Base-by-base conservation (phyloP, 1,284 basidiomycete genomes). In the Trametes sp. region DNA sequence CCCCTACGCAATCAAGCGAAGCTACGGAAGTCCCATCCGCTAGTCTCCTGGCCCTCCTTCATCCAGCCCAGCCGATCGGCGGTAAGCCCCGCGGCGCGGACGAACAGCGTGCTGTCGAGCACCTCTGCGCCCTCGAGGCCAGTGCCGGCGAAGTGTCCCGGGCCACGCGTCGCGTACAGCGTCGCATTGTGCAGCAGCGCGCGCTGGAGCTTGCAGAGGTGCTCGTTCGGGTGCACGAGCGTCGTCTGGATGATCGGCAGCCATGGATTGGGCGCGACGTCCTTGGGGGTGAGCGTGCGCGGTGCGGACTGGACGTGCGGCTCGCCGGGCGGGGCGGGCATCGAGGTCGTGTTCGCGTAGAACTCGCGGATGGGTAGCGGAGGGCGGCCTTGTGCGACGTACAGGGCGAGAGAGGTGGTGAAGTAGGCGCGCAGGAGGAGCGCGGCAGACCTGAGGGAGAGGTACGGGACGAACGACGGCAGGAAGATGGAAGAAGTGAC, bases 181-280 rank as follows among this genome's bases (percentile, higher is more conserved):
- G 70, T 62, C 0, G 76, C 79, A 67, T 80, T 87, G 70, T 85
- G 81, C 3, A 80, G 79, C 21, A 89, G 72, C 2, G 87, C 77
- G 14, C 88, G 79, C 65, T 86, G 81, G 4, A 80, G 69, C 73
- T 89, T 88, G 56, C 81, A 78, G 2, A 88, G 70, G 68, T 89
- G 88, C 56, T 87, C 85, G 64, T 88, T 84, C 2, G 83, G 83
- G 64, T 85, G 81, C 11, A 79, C 70, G 42, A 85, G 66, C 33
- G 80, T 74, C 23, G 76, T 74, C 62, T 83, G 78, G 35, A 86
- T 64, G 52, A 88, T 75, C 16, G 28, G 16, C 2, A 31, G 48
- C 48, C 48, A 50, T 19, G 48, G 7, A 14, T 16, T 41, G 8
- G 14, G 38, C 38, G 14, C 5, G 38, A 4, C 4, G 38, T 41